Conservation (phyloP, 192 early-diverging fungal species). For the Coemansia sp. region DNA sequence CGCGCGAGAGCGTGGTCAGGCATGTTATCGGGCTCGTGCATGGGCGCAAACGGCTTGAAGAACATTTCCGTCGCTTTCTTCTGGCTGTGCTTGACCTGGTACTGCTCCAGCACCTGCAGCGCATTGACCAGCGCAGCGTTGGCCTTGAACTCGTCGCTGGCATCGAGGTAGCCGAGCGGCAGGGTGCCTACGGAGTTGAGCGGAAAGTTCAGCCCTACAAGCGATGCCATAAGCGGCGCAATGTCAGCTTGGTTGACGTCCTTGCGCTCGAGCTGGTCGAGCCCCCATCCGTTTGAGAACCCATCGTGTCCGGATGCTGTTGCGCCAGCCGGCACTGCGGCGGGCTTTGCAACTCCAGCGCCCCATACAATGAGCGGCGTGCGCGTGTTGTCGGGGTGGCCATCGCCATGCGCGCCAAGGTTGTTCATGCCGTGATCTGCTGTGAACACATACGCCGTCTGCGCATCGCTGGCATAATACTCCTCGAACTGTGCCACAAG, state of each 20-base stretch:
- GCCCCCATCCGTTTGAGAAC: constrained; percentile 70
- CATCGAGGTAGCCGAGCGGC: constrained; percentile 77
- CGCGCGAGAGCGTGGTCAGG: constrained; percentile 57
- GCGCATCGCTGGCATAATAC: constrained; percentile 78
- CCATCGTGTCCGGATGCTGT: constrained; percentile 71
- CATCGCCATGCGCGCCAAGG: constrained; percentile 90
- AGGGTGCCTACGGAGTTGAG: constrained; percentile 93
- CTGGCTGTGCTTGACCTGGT: constrained; percentile 78
- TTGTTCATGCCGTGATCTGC: constrained; percentile 97
- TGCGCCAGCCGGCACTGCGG: constrained; percentile 34
- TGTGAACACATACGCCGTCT: constrained; percentile 89
- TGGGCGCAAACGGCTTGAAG: constrained; percentile 73
- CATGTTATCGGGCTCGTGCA: constrained; percentile 58
- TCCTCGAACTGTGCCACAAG: constrained; percentile 69
- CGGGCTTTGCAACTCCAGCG: constrained; percentile 72
- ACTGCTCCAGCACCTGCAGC: constrained; percentile 81
- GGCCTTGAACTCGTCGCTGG: constrained; percentile 72
- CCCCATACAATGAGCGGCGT: constrained; percentile 96
- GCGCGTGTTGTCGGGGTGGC: constrained; percentile 91
- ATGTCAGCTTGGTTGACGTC: constrained; percentile 96
- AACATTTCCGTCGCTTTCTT: constrained; percentile 77
- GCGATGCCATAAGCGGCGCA: constrained; percentile 89
- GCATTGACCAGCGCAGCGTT: constrained; percentile 78
- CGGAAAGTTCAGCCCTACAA: constrained; percentile 85
- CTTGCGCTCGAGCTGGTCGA: constrained; percentile 64